Conservation (phyloP, 345 rosid genomes). For the Cardiospermum halicacabum region DNA sequence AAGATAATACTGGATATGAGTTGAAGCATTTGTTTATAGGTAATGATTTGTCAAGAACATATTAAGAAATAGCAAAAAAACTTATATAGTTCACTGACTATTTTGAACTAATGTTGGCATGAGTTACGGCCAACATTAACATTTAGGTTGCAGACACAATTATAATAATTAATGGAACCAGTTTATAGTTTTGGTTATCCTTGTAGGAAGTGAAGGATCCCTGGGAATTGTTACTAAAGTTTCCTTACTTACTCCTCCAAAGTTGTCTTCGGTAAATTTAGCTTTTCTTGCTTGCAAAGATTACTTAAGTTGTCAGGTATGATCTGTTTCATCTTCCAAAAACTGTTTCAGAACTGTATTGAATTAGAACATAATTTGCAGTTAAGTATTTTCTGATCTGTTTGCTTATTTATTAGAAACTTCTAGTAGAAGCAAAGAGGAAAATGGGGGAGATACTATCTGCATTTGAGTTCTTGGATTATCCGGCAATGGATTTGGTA, state of each 20-base stretch:
- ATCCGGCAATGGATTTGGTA: conserved; percentile 68
- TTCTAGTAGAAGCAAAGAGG: conserved; percentile 74
- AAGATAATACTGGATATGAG: conserved; percentile 96
- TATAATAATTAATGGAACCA: not conserved
- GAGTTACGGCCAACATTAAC: not conserved
- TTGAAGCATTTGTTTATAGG: conserved; percentile 96
- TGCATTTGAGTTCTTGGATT: conserved; percentile 88
- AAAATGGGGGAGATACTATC: conserved; percentile 94
- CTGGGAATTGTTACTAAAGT: conserved; percentile 92
- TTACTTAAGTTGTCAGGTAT: conserved; percentile 87
- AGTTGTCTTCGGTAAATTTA: conserved; percentile 70
- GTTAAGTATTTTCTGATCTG: not conserved
- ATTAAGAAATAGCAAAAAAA: too few relatives aligned
- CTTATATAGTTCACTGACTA: too few relatives aligned
- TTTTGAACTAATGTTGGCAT: too few relatives aligned
- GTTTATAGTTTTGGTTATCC: conserved; percentile 6
- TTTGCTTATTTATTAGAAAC: conserved; percentile 46
- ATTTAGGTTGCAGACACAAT: conserved; percentile 9
- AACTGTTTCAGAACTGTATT: not conserved
- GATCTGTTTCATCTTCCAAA: conserved; percentile 10
- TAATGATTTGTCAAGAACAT: too few relatives aligned
- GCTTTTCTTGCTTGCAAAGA: conserved; percentile 88
- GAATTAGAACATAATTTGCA: not conserved
- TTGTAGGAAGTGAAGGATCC: conserved; percentile 91
- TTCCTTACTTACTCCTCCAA: conserved; percentile 81